Evolutionary conservation across 257 asterid species (phyloP), one percentile per base, ranked within the genome.

Genomic region (Ocimum tenuiflorum): DNA sequence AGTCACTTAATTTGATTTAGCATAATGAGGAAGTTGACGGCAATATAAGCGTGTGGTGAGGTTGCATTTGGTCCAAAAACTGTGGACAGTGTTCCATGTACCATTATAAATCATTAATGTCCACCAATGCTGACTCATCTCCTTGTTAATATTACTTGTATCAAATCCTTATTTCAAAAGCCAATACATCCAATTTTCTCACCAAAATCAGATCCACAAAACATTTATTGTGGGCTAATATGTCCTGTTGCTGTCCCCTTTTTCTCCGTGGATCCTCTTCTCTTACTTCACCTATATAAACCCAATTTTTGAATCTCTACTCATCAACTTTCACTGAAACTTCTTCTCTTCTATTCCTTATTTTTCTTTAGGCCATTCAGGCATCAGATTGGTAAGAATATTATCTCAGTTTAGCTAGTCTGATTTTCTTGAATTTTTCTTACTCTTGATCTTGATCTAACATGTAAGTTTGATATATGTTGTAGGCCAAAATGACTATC

Each of bases 401-500:
- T 15, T 56, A 59, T 4, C 13, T 1, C 4, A 39, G 45, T 63
- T 49, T 49, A 53, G n/a, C 47, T 20, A 20, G 11, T 50, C 48
- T 36, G 41, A 60, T 12, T 50, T 41, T 51, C 36, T 67, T 60
- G 19, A 29, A 6, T 67, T 60, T 67, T 60, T 39, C 0, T 6
- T 0, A 1, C 5, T 60, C n/a, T 6, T 9, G 0, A 0, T 43
- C 36, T 69, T 60, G 53, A 36, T 48, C 22, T 33, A 33, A 1
- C 10, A 35, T 4, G 10, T 4, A 8, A 4, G 12, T 54, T 43
- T 20, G 11, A 12, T 43, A 51, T 18, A n/a, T 13, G 7, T 11
- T 6, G 11, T 8, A 15, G 69, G 50, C 19, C 50, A 47, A 73
- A 47, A 86, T 86, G 94, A 86, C 94, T 0, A 69, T 83, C 49